These are phyloP conservation scores for Poronia punctata DNA, from an alignment of 495 filamentous ascomycete species.

Conservation along the genomic window DNA sequence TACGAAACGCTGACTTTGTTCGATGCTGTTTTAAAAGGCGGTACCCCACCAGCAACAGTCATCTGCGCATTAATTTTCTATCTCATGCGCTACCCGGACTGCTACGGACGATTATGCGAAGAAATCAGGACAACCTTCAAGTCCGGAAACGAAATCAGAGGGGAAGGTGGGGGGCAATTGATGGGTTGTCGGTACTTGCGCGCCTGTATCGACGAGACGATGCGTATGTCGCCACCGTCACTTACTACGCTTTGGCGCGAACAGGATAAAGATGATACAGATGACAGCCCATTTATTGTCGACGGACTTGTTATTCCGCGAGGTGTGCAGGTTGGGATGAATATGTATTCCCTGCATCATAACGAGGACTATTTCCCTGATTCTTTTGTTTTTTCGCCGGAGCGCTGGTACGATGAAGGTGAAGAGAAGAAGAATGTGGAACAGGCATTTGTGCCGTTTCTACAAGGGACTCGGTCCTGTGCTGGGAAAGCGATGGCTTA, in stretches of 20 bases:
- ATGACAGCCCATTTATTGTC: constrained; percentile 9
- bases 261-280: constrained; percentile 9
- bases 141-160: no score
- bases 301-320: constrained; percentile 21
- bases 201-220: no score
- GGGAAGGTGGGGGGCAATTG: no score
- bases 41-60: no score
- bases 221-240: background rate
- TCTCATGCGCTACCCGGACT: no score
- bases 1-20: no score
- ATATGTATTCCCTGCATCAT: constrained; percentile 34
- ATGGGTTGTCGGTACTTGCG: background rate
- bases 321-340: constrained; percentile 30
- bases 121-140: no score
- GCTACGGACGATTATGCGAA: no score
- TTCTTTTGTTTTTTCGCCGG: constrained; percentile 33
- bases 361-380: constrained; percentile 33
- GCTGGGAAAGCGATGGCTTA: constrained; percentile 38
- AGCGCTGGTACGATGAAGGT: constrained; percentile 36
- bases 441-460: no score
- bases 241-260: background rate
- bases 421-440: background rate
- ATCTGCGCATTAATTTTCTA: no score
- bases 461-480: no score
- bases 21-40: no score